Conservation (phyloP, 2,329 filamentous ascomycete species). For the Aspergillus fumigatiaffinis region DNA sequence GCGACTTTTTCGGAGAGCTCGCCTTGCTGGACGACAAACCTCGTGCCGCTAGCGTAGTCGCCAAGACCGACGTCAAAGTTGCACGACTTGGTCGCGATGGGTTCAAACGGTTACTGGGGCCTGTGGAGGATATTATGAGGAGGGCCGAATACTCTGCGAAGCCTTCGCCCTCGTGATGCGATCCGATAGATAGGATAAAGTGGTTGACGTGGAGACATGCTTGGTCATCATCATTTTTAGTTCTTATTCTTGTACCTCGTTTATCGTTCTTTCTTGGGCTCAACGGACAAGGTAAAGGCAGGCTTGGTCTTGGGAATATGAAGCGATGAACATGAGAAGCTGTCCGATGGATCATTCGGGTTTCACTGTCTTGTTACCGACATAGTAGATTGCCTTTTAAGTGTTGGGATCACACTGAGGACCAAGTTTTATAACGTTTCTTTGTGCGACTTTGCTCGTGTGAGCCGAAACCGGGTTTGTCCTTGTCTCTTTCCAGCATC, state of each 20-base stretch:
- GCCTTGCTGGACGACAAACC: slow-evolving; percentile 91
- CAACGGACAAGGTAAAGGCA: background rate
- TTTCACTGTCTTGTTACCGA: background rate
- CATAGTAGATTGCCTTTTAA: background rate
- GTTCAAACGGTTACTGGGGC: slow-evolving; percentile 88
- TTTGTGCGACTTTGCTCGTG: background rate
- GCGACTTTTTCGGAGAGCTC: slow-evolving; percentile 95
- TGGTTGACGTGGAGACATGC: background rate
- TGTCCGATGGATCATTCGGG: background rate
- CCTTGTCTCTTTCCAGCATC: background rate
- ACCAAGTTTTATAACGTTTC: background rate
- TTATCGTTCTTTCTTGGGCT: background rate
- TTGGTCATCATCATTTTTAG: background rate
- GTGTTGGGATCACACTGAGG: background rate
- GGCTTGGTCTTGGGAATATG: background rate
- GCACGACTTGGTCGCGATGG: slow-evolving; percentile 89
- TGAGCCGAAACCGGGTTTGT: too few species aligned
- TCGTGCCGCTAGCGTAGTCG: slow-evolving; percentile 82
- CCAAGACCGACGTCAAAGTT: slow-evolving; percentile 84
- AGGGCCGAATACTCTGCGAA: slow-evolving; percentile 49
- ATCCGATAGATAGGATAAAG: slow-evolving; percentile 13
- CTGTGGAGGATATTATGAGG: slow-evolving; percentile 91
- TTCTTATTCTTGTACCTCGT: background rate
- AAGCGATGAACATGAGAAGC: background rate
- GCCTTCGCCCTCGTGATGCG: slow-evolving; percentile 22